Base-by-base conservation (phyloP, 306 rosid genomes). In the Notholithocarpus densiflorus region DNA sequence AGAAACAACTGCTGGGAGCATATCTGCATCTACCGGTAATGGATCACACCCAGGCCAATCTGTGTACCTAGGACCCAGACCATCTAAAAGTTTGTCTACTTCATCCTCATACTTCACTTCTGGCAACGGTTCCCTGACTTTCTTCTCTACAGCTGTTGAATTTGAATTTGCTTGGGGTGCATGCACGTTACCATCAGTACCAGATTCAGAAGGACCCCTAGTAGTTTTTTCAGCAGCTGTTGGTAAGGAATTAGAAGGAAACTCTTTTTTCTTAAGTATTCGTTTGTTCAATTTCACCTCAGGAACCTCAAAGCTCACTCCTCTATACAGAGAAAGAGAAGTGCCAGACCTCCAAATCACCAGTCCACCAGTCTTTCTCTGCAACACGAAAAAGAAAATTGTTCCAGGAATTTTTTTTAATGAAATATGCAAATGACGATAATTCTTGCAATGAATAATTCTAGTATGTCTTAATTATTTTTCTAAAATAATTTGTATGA, bases 271-370 rank as follows among this genome's bases (percentile, higher is more conserved):
- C 78, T 82, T 85, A 72, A 81, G 83, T 54, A 83, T 80, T 71
- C 71, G 77, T 86, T 90, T 92, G 81, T 87, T 87, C 80, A 76
- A 82, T 75, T 91, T 83, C 75, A 83, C 80, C 24, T 87, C 82
- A 77, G 97, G 94, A 83, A 76, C 87, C 79, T 95, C 93, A 75
- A 91, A 95, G 90, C 91, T 95, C 84, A 93, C 96, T 75, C 98
- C 99, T 91, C 98, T 89, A 85, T 93, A 95, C 32, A 95, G 87
- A 72, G 98, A 93, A 86, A 95, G 87, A 26, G 98, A 92, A 75
- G 91, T 91, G 76, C 99, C 99, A 13, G 99, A 95, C 83, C 99
- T 89, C 99, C 99, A 95, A 74, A 95, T 81, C 81, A 95, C 98
- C 87, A 95, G 78, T 51, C 99, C 99, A 77, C 99, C 99, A 51